Evolutionary conservation across 345 rosid species (phyloP).

Genomic region (Eucalyptus tenuipes): DNA sequence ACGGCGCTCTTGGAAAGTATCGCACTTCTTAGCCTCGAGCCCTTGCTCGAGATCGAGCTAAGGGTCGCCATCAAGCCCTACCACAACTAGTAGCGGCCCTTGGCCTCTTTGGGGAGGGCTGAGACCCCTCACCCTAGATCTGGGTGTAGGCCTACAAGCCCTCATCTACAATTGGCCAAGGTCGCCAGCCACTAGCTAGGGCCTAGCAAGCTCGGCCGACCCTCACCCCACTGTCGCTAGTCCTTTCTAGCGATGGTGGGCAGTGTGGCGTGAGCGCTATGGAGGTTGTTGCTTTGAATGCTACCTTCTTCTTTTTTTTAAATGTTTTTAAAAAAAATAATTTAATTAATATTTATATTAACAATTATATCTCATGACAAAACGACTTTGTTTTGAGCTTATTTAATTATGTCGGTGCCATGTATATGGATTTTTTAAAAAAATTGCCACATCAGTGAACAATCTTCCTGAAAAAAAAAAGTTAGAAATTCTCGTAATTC

Average conservation of each 20-base stretch:
- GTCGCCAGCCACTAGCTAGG: rapidly evolving
- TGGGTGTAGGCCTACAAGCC: no score
- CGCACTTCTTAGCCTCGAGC: rapidly evolving
- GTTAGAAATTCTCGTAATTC: rapidly evolving
- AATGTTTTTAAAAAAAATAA: no score
- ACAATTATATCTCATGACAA: no score
- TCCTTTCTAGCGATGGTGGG: no score
- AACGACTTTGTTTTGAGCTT: no score
- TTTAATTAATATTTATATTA: no score
- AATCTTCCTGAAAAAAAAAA: no score
- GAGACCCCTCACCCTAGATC: rapidly evolving
- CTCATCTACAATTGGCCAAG: rapidly evolving
- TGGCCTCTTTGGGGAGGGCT: rapidly evolving
- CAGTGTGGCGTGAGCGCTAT: no score
- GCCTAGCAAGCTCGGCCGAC: rapidly evolving
- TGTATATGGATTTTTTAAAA: no score
- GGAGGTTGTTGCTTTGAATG: rapidly evolving
- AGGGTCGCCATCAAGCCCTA: rapidly evolving
- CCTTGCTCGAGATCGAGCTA: rapidly evolving
- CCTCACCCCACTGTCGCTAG: rapidly evolving
- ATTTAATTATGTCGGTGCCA: rapidly evolving
- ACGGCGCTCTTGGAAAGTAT: rapidly evolving
- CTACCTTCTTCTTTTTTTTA: rapidly evolving
- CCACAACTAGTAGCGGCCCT: rapidly evolving
- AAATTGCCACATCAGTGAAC: no score